These are phyloP conservation scores for Cordyceps fumosorosea DNA, from an alignment of 2,329 filamentous ascomycete genomes.

Conservation along the genomic window DNA sequence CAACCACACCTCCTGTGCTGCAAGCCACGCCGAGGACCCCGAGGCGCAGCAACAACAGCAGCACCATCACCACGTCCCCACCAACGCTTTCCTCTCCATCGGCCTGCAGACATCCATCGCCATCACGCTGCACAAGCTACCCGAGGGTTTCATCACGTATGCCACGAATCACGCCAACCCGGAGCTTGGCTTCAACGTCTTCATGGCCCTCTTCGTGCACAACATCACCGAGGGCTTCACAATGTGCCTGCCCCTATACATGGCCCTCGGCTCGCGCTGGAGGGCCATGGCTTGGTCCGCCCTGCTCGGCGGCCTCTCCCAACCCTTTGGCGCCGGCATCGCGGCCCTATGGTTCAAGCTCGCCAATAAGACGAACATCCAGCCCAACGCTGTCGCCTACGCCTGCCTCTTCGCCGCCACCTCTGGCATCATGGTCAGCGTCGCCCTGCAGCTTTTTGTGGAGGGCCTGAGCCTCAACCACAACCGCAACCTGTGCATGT, in stretches of 20 bases:
- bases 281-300: slow-evolving; percentile 82
- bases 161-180: slow-evolving; percentile 96
- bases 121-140: slow-evolving; percentile 93
- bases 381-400: slow-evolving; percentile 55
- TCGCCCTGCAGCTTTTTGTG: slow-evolving; percentile 81
- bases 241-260: slow-evolving; percentile 85
- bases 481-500: slow-evolving; percentile 67
- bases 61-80: slow-evolving; percentile 92
- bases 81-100: slow-evolving; percentile 88
- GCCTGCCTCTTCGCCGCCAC: slow-evolving; percentile 82
- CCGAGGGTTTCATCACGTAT: slow-evolving; percentile 83
- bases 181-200: slow-evolving; percentile 79
- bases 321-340: slow-evolving; percentile 77
- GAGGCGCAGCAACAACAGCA: slow-evolving; percentile 48
- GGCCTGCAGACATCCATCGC: slow-evolving; percentile 94
- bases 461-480: slow-evolving; percentile 81
- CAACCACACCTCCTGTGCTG: slow-evolving; percentile 20
- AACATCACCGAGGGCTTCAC: slow-evolving; percentile 97
- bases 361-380: slow-evolving; percentile 45
- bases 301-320: slow-evolving; percentile 76
- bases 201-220: slow-evolving; percentile 93
- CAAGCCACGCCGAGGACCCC: slow-evolving; percentile 33
- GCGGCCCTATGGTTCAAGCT: slow-evolving; percentile 83
- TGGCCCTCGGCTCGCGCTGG: slow-evolving; percentile 73
- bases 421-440: slow-evolving; percentile 91